Conservation (phyloP, 345 rosid species). For the Eucalyptus globulus region DNA sequence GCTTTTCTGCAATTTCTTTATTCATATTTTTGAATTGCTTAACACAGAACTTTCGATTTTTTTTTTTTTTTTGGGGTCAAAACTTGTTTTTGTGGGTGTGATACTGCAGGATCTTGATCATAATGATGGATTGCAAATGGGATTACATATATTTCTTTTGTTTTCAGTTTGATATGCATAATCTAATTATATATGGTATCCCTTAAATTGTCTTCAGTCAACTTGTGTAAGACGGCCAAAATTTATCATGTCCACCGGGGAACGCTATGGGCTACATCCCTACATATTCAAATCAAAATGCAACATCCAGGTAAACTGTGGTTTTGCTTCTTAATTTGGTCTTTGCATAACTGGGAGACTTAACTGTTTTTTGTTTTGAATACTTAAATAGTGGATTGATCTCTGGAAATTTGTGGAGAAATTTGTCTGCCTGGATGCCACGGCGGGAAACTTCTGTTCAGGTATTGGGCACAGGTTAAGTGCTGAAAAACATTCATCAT, state of each 20-base stretch:
- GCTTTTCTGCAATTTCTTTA: background rate
- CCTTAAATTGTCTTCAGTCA: slow-evolving; percentile 32
- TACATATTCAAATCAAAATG: slow-evolving; percentile 45
- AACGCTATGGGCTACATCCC: slow-evolving; percentile 60
- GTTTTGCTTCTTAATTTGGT: background rate
- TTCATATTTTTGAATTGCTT: background rate
- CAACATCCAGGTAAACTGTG: slow-evolving; percentile 42
- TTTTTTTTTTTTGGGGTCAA: background rate
- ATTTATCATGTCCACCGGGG: slow-evolving; percentile 84
- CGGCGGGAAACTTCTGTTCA: slow-evolving; percentile 52
- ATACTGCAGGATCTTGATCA: background rate
- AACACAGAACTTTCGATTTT: background rate
- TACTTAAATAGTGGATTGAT: slow-evolving; percentile 47
- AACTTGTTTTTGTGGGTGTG: background rate
- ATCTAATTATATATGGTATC: background rate
- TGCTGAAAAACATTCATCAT: background rate
- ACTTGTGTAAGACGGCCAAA: slow-evolving; percentile 75
- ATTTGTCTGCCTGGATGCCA: slow-evolving; percentile 82
- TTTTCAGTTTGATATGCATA: background rate
- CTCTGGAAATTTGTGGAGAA: slow-evolving; percentile 82
- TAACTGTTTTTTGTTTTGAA: background rate
- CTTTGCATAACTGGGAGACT: background rate
- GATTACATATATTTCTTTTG: background rate
- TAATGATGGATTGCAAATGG: background rate
- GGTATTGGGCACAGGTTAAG: slow-evolving; percentile 16